Conservation (phyloP, 148 eudicot species). For the Fagopyrum esculentum region DNA sequence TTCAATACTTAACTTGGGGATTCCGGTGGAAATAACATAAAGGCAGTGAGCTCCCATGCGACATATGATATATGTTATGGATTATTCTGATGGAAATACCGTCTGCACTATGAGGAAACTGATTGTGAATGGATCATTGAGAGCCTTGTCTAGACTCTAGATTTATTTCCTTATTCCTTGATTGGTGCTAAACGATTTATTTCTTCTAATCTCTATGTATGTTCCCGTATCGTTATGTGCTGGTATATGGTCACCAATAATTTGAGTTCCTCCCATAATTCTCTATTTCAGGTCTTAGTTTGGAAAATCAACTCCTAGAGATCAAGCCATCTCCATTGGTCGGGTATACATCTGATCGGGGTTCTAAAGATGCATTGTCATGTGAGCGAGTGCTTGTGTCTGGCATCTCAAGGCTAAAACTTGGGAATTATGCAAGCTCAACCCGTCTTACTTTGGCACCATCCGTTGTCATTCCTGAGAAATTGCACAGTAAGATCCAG, state of each 20-base stretch:
- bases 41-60: neutral
- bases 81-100: neutral
- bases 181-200: neutral
- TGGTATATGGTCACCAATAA: neutral
- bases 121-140: neutral
- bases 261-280: neutral
- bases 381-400: conserved; percentile 63
- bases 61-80: neutral
- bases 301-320: conserved; percentile 48
- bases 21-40: neutral
- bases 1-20: neutral
- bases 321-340: conserved; percentile 41
- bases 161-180: neutral
- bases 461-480: conserved; percentile 76
- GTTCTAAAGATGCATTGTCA: conserved; percentile 39
- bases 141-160: neutral
- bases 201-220: neutral
- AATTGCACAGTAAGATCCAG: conserved; percentile 56
- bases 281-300: conserved; percentile 44
- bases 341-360: conserved; percentile 28
- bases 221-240: neutral
- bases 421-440: conserved; percentile 63
- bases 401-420: conserved; percentile 63
- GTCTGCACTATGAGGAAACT: neutral
- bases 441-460: conserved; percentile 57